A percentile compares a stretch with the other conserved stretches of the same genome.
Conservation (phyloP, 2,329 filamentous ascomycete genomes). For the Nemania sp. region DNA sequence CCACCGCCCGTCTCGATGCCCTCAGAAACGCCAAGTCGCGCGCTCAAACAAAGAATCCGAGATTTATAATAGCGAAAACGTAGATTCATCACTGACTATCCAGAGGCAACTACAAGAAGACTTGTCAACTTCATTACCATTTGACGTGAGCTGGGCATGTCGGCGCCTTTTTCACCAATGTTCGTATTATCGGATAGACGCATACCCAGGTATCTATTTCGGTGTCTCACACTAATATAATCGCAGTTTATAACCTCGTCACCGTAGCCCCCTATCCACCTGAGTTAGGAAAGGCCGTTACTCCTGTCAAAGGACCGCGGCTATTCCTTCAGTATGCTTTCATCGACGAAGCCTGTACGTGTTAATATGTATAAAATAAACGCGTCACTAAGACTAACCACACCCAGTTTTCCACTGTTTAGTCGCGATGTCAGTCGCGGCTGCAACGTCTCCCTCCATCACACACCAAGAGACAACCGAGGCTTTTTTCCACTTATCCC, state of each 20-base stretch:
- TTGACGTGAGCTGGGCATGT: constrained; percentile 24
- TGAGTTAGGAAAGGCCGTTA: constrained; percentile 23
- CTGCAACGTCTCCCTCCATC: background rate
- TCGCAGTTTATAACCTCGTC: constrained; percentile 28
- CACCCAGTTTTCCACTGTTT: constrained; percentile 47
- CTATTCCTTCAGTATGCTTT: constrained; percentile 48
- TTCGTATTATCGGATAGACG: constrained; percentile 15
- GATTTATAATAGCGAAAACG: background rate
- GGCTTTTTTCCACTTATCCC: constrained; percentile 45
- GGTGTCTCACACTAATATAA: constrained; percentile 7
- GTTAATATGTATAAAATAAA: background rate
- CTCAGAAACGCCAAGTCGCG: constrained; percentile 12
- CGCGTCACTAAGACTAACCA: background rate
- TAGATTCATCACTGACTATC: background rate
- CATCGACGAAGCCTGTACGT: constrained; percentile 51
- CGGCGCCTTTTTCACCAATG: constrained; percentile 27
- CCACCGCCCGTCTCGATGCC: constrained; percentile 30
- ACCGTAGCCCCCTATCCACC: constrained; percentile 20
- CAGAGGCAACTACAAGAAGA: constrained; percentile 29
- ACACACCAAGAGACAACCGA: constrained; percentile 33
- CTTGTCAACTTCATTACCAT: constrained; percentile 23
- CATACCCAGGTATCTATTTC: background rate
- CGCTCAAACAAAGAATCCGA: background rate
- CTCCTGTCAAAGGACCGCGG: constrained; percentile 10
- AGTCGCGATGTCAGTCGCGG: constrained; percentile 43